Evolutionary conservation across 2,329 filamentous ascomycete genomes (phyloP).

Genomic region (Rutstroemia sp.): DNA sequence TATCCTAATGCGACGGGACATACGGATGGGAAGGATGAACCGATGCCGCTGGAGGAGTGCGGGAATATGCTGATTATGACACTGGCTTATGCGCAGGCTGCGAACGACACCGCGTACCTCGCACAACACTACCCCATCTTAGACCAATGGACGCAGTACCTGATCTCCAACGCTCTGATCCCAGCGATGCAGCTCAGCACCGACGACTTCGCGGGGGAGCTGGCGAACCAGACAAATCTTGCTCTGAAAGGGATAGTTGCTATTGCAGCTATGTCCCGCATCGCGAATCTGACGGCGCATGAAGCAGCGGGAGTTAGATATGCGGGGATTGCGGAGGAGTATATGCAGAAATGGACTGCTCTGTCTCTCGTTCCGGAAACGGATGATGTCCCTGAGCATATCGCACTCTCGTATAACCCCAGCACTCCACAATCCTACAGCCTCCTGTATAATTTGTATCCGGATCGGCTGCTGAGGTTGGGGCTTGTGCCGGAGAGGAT

Average conservation of each 20-base stretch:
- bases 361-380: constrained; percentile 54
- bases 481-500: too few species aligned
- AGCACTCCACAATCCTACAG: too few species aligned
- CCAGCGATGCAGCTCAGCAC: constrained; percentile 73
- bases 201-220: constrained; percentile 75
- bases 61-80: constrained; percentile 80
- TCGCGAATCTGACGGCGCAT: constrained; percentile 55
- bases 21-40: constrained; percentile 61
- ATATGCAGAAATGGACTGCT: constrained; percentile 66
- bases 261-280: constrained; percentile 70
- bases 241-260: constrained; percentile 79
- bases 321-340: constrained; percentile 48
- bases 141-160: constrained; percentile 71
- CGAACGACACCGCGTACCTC: constrained; percentile 48
- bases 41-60: constrained; percentile 71
- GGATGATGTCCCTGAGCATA: too few species aligned
- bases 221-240: constrained; percentile 73
- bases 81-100: constrained; percentile 55
- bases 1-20: constrained; percentile 70
- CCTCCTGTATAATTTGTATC: too few species aligned
- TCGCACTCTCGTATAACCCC: too few species aligned
- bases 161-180: constrained; percentile 65
- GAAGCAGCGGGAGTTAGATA: constrained; percentile 40
- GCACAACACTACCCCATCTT: constrained; percentile 62
- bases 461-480: too few species aligned